These are phyloP conservation scores for Diplodia seriata DNA, from an alignment of 2,329 filamentous ascomycete genomes.

Conservation along the genomic window DNA sequence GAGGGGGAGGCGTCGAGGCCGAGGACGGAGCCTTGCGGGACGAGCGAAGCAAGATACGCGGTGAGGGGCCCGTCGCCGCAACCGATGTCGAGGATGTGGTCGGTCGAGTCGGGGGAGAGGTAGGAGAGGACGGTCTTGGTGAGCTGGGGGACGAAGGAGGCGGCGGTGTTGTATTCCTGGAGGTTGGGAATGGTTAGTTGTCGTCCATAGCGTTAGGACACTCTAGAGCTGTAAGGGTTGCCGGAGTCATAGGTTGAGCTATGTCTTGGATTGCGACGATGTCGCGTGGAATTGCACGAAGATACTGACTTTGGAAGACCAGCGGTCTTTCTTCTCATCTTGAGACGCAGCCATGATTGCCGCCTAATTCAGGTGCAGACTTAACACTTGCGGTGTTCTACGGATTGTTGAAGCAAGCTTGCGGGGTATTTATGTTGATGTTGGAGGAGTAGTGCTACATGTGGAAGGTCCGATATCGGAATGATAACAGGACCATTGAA, in stretches of 20 bases:
- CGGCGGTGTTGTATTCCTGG: conserved; percentile 46
- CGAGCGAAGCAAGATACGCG: conserved; percentile 47
- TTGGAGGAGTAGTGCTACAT: conserved; percentile 4
- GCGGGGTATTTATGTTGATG: conserved; percentile 26
- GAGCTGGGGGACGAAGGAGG: conserved; percentile 52
- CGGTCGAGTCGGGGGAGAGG: conserved; percentile 44
- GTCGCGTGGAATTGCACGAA: background rate
- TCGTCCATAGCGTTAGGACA: background rate
- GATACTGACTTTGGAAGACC: conserved; percentile 26
- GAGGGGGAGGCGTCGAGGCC: conserved; percentile 51
- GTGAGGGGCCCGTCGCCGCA: conserved; percentile 52
- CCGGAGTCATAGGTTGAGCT: background rate
- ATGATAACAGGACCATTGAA: background rate
- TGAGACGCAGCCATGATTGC: background rate
- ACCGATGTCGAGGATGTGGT: conserved; percentile 51
- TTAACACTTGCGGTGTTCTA: background rate
- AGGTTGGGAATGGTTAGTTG: background rate
- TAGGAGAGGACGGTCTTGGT: conserved; percentile 48
- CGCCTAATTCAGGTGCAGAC: background rate
- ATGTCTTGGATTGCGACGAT: background rate
- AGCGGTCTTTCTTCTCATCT: conserved; percentile 15
- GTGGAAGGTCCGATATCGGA: conserved; percentile 27
- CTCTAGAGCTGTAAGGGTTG: background rate
- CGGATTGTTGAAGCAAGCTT: background rate
- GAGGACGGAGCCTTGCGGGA: conserved; percentile 46